Evolutionary conservation across 2,329 filamentous ascomycete species (phyloP), one percentile per base, ranked within the genome.

Genomic region (Bipolaris oryzae): DNA sequence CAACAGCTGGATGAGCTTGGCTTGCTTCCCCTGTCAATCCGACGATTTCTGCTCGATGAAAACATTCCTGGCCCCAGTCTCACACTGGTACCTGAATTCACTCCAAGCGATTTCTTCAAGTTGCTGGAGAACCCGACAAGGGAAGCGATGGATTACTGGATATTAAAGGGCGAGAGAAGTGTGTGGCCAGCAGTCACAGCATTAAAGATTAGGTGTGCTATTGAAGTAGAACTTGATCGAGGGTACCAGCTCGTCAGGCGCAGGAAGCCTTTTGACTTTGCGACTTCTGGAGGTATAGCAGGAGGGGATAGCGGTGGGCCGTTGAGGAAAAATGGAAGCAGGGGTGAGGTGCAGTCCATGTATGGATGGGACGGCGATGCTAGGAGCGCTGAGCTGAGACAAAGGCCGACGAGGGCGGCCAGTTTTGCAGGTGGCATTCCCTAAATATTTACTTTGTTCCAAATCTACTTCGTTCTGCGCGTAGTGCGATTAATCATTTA

Each of bases 171-270:
- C 1, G 94, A 98, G 77, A 81, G 88, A 60, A 93, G 90, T 63
- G 92, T 96, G 0, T 98, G 94, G 93, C 94, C 93, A 0, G 91
- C 92, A 2, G 86, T 96, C 3, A 88, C 88, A 31, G 91, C 92
- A 13, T 77, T 98, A 59, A 89, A 89, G 66, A 88, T 96, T 6
- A 81, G 94, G 6, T 95, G 91, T 74, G 89, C 88, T 4, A 84
- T 98, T 7, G 94, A 98, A 75, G 89, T 92, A 53, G 92, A 96
- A 72, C 81, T 98, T 10, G 93, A 97, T 74, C 81, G 88, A 44
- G 90, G 91, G 0, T 97, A 96, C 74, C 90, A 96, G 75, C 80
- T 89, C 55, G 89, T 94, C 0, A 81, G 91, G 58, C 84, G 88
- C 46, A 51, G 76, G 45, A 79, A 78, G 62, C 77, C 76, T 16